phyloP scores from a whole-genome alignment of 805 yeast species.

The Metschnikowia picachoensis region DNA sequence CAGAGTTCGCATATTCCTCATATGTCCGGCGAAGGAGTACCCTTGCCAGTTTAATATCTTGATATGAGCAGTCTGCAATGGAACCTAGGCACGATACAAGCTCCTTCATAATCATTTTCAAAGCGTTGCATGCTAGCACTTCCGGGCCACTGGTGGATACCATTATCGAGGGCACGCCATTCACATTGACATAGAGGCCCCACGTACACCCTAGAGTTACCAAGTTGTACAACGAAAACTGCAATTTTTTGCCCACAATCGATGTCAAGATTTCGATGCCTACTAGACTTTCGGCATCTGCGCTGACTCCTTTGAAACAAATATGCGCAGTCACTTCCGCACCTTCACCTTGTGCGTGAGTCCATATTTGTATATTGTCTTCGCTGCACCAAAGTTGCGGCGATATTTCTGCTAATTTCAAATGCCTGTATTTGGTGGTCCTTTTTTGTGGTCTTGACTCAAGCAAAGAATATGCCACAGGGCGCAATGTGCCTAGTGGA shows the following conservation, averaged over 20 bases:
- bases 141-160: conserved; percentile 54
- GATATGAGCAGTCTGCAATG: conserved; percentile 19
- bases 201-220: conserved; percentile 55
- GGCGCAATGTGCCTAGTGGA: conserved; percentile 1
- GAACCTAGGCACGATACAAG: conserved; percentile 21
- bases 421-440: conserved; percentile 3
- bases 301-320: conserved; percentile 35
- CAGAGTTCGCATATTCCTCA: conserved; percentile 37
- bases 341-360: conserved; percentile 1
- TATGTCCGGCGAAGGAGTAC: conserved; percentile 46
- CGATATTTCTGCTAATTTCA: neutral
- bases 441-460: neutral
- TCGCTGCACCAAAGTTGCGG: conserved; percentile 6
- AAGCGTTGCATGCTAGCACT: conserved; percentile 33
- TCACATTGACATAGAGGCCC: conserved; percentile 51
- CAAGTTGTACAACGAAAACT: conserved; percentile 46
- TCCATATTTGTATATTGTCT: conserved; percentile 7
- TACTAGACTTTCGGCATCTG: conserved; percentile 40
- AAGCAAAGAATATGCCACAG: neutral
- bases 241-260: conserved; percentile 39
- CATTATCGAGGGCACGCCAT: conserved; percentile 51
- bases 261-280: conserved; percentile 53
- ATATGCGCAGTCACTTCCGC: conserved; percentile 28
- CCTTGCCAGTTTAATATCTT: conserved; percentile 43
- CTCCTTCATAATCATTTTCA: conserved; percentile 30